Base-by-base conservation (phyloP, 2,329 filamentous ascomycete genomes). In the Fusarium temperatum region DNA sequence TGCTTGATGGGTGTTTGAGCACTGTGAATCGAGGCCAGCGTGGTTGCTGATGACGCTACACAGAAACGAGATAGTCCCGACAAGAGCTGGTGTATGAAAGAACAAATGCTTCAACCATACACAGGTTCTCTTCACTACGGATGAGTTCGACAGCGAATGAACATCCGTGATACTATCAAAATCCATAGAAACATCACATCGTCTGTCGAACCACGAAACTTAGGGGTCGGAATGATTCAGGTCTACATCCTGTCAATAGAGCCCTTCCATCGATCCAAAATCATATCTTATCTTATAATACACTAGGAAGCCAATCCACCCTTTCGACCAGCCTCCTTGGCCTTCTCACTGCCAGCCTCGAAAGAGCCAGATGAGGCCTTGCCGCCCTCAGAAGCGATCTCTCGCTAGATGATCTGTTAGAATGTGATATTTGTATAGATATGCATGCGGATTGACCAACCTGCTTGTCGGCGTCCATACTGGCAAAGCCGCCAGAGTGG, bases 301-400 rank as follows among this genome's bases (percentile, higher is more conserved):
- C 32, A 47, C 18, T 15, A 71, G 8, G 68, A 78, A 9, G 48
- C 53, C 8, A 76, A 53, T n/a, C 87, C 87, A 8, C 88, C 88
- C 81, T 89, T 89, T 38, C 82, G 81, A 6, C 88, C 88, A 24
- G 88, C 87, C 78, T 89, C 87, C 54, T 81, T 84, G 5, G 87
- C 87, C 68, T 82, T 84, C 78, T 87, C 84, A 54, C 85, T 87
- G 12, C 88, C 86, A 2, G 84, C 83, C 75, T 89, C 85, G 61
- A 90, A 90, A 7, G 84, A 87, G 9, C 88, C 87, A 41, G 83
- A 82, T 0, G 87, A 89, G 1, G 86, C 85, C 58, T 89, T 81
- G 9, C 87, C 88, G 15, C 88, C 88, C 78, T 84, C 82, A 17
- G 88, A 89, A 4, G 88, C 88, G 66, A 90, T 89, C 3, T 89